Evolutionary conservation across 805 yeast genomes (phyloP).

Genomic region (Sungouiella thailandica): DNA sequence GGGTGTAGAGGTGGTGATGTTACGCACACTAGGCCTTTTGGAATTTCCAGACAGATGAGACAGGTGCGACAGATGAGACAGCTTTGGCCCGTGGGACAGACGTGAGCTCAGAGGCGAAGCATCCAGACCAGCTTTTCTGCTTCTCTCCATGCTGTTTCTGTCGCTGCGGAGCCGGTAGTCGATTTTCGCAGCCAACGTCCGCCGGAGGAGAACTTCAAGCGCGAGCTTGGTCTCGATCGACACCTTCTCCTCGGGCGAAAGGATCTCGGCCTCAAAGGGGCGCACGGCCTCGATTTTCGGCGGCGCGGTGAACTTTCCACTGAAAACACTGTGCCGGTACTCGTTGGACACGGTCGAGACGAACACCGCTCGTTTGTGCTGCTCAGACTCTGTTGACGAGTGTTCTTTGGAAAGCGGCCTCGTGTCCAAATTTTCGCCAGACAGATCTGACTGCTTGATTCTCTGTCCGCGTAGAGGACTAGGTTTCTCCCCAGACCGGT

Average conservation of each 20-base stretch:
- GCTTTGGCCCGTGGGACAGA: not conserved
- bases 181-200: conserved; percentile 40
- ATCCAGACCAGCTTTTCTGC: not conserved
- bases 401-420: not conserved
- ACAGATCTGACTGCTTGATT: too few species aligned
- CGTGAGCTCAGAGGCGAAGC: not conserved
- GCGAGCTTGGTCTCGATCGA: conserved; percentile 26
- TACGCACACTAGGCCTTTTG: not conserved
- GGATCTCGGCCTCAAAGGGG: conserved; percentile 25
- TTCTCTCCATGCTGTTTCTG: conserved; percentile 1
- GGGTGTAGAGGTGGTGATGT: too few species aligned
- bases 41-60: not conserved
- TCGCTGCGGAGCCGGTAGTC: conserved; percentile 27
- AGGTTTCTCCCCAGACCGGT: not conserved
- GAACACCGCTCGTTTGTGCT: conserved; percentile 14
- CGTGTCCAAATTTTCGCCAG: too few species aligned
- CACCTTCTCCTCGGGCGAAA: conserved; percentile 22
- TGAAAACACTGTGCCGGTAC: conserved; percentile 25
- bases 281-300: conserved; percentile 25
- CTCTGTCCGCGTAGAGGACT: conserved; percentile 2
- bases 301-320: conserved; percentile 15
- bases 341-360: conserved; percentile 18
- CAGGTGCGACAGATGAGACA: not conserved
- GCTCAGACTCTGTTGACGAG: not conserved
- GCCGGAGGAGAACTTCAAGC: conserved; percentile 34